These are phyloP conservation scores for Podila epigama DNA, from an alignment of 192 early-diverging fungal species.

Conservation along the genomic window DNA sequence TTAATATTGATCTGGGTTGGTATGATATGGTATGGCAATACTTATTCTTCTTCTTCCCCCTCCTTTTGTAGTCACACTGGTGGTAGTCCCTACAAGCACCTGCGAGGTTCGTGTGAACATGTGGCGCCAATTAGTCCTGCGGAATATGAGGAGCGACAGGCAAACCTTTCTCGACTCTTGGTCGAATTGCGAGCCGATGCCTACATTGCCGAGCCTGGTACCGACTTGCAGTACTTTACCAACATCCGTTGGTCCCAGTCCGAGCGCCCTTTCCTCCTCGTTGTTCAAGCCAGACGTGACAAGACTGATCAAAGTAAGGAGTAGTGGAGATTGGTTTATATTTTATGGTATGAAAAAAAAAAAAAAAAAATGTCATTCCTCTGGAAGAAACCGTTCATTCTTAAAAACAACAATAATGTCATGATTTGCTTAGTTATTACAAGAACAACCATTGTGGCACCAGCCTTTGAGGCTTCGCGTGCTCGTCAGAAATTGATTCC, in stretches of 20 bases:
- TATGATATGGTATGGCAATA: too few relatives aligned
- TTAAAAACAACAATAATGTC: not conserved
- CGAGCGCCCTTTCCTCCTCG: slow-evolving; percentile 56
- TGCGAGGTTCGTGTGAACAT: slow-evolving; percentile 52
- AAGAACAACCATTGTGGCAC: slow-evolving; percentile 53
- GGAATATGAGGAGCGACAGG: slow-evolving; percentile 53
- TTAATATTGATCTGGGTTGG: slow-evolving; percentile 5
- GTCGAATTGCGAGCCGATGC: slow-evolving; percentile 41
- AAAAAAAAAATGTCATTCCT: not conserved
- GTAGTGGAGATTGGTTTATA: too few relatives aligned
- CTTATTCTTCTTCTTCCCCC: not conserved
- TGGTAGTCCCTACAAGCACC: slow-evolving; percentile 11
- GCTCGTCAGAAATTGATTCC: slow-evolving; percentile 41
- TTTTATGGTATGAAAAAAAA: not conserved
- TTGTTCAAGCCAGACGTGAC: slow-evolving; percentile 38
- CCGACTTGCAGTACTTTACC: slow-evolving; percentile 59
- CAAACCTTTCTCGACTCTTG: slow-evolving; percentile 42
- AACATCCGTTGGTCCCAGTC: slow-evolving; percentile 55
- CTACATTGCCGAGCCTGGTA: slow-evolving; percentile 54
- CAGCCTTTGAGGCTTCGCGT: slow-evolving; percentile 59
- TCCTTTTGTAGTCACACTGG: slow-evolving; percentile 5
- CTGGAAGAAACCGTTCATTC: not conserved
- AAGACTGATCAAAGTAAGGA: slow-evolving; percentile 19
- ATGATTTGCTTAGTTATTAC: slow-evolving; percentile 27
- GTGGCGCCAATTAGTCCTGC: slow-evolving; percentile 31